A percentile compares a stretch with the other conserved stretches of the same genome.
Evolutionary conservation across 2,329 filamentous ascomycete genomes (phyloP).

Genomic region (Onygenales sp.): DNA sequence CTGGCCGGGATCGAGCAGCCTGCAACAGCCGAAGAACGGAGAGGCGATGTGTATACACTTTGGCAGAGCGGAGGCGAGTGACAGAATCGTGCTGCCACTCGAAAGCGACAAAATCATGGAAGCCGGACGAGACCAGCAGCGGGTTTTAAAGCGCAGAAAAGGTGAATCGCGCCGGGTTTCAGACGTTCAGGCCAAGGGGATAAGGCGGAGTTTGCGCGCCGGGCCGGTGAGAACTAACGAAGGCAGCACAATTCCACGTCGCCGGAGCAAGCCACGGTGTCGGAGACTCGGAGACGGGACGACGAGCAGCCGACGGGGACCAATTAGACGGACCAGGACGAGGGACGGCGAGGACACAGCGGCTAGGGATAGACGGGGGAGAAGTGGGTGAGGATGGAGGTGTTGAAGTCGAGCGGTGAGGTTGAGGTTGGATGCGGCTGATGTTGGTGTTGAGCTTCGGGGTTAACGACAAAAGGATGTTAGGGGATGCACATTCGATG

Average conservation of each 20-base stretch:
- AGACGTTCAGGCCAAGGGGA: constrained; percentile 11
- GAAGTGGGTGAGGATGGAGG: no score
- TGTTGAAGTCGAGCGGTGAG: no score
- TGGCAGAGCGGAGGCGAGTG: constrained; percentile 14
- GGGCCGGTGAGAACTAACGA: not conserved
- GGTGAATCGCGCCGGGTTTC: constrained; percentile 16
- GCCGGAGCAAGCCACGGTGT: not conserved
- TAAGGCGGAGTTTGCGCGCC: constrained; percentile 8
- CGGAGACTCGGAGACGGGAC: not conserved
- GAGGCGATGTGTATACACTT: constrained; percentile 20
- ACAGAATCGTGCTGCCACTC: constrained; percentile 18
- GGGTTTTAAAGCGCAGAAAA: not conserved
- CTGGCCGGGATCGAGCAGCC: constrained; percentile 18
- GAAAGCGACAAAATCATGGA: not conserved
- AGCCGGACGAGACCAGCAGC: not conserved
- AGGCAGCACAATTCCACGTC: not conserved
- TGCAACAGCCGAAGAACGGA: constrained; percentile 15
- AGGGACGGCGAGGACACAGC: no score
- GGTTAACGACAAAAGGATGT: no score
- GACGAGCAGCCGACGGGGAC: not conserved
- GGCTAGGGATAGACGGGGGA: no score
- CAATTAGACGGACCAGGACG: no score
- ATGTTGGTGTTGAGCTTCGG: no score
- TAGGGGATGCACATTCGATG: no score
- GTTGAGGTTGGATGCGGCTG: no score